Evolutionary conservation across 2,329 filamentous ascomycete genomes (phyloP), one percentile per base, ranked within the genome.

Genomic region (Ceratocystis lukuohia): DNA sequence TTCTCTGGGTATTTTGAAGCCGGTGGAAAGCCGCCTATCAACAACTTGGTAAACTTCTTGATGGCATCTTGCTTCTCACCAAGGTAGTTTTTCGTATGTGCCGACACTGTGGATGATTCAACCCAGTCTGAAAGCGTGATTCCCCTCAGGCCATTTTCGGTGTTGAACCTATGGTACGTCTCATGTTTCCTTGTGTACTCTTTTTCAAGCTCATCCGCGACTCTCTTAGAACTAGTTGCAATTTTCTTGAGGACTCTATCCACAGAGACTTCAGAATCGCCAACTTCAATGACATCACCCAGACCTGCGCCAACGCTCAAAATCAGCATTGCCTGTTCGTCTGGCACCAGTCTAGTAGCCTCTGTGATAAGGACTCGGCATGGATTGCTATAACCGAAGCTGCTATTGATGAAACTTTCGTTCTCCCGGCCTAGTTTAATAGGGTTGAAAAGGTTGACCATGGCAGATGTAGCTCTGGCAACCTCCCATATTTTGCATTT

Each of bases 371-470:
- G 68, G 1, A 72, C 68, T 22, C 72, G 69, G 59, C 0, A 22
- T 22, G 22, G 22, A 22, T 22, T 22, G 22, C 22, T 22, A 22
- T 22, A 22, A 2, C 2, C 70, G 71, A 75, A 71, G 0, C 69
- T 73, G 1, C 71, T 72, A 61, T 74, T 73, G 33, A 75, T 69
- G 46, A 72, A 74, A n/a, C 72, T 70, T 1, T 71, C 66, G 2
- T 65, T 66, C 10, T 73, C 70, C 6, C 71, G 69, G 37, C 72
- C 72, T 7, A 73, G 12, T 28, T 69, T 65, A 37, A 73, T 71
- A 2, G 73, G 68, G 37, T 74, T 71, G 68, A 75, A 75, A 65
- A 73, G 73, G 0, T 71, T 70, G 0, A 71, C 69, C 2, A 72
- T 71, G 1, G 72, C 72, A 1, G 71, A 73, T 15, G 71, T 73